Evolutionary conservation across 164 flowering plant species (phyloP).

Genomic region (Vitis rupestris): DNA sequence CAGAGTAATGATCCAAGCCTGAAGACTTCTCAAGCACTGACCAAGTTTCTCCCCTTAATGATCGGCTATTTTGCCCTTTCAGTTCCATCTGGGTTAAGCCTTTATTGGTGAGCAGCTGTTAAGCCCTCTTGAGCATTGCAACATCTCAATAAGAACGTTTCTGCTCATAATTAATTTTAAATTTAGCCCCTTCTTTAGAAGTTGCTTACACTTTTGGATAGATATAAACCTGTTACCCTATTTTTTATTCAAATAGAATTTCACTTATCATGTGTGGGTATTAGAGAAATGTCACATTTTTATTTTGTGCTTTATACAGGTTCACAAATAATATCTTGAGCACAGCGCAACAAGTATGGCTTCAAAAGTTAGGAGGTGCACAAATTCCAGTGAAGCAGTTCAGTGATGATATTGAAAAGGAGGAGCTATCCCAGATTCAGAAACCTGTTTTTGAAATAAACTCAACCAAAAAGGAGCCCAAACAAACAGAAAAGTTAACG

Average conservation of each 20-base stretch:
- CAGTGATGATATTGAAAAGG: conserved; percentile 29
- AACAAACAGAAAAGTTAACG: conserved; percentile 36
- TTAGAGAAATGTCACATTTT: background rate
- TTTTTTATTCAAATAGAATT: background rate
- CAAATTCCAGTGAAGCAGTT: conserved; percentile 44
- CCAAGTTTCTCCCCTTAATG: conserved; percentile 80
- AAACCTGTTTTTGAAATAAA: conserved; percentile 30
- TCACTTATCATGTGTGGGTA: background rate
- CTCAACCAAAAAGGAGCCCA: conserved; percentile 16
- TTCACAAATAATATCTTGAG: conserved; percentile 87
- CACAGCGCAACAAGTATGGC: conserved; percentile 86
- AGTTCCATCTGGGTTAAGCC: conserved; percentile 97
- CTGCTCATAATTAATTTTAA: background rate
- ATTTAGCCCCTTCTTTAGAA: background rate
- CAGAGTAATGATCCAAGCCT: conserved; percentile 81
- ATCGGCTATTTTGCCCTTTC: conserved; percentile 96
- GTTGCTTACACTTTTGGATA: background rate
- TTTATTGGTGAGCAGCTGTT: conserved; percentile 79
- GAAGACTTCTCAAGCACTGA: conserved; percentile 83
- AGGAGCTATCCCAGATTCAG: conserved; percentile 31
- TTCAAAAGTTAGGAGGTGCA: conserved; percentile 90
- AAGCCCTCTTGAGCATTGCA: background rate
- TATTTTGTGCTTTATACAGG: conserved; percentile 40
- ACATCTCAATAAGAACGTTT: background rate
- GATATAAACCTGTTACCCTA: background rate